Percentiles rank a stretch among this genome's conserved stretches.
Conservation (phyloP, 1,284 basidiomycete species). For the Sporisorium sorghi region DNA sequence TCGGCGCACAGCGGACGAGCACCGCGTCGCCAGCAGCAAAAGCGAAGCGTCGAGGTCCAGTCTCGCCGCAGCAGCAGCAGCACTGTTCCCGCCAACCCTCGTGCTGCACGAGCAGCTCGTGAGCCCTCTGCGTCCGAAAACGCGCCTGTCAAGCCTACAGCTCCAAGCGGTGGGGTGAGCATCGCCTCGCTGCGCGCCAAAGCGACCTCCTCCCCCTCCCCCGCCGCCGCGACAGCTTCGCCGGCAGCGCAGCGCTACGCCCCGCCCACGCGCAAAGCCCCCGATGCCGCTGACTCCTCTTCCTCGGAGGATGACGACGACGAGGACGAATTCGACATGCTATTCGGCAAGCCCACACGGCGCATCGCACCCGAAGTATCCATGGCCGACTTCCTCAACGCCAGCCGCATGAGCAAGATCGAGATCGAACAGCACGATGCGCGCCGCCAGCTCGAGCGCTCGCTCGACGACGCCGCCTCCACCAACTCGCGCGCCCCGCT, state of each 20-base stretch:
- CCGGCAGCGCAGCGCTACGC: constrained; percentile 38
- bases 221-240: not conserved
- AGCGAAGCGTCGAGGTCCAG: not conserved
- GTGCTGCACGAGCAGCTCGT: not conserved
- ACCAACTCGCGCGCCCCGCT: constrained; percentile 19
- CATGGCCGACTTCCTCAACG: constrained; percentile 47
- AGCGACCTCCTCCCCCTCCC: constrained; percentile 4
- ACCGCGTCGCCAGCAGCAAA: not conserved
- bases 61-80: too few species aligned
- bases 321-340: constrained; percentile 34
- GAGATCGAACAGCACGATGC: constrained; percentile 39
- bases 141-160: constrained; percentile 1
- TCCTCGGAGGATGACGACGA: too few species aligned
- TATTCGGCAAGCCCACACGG: constrained; percentile 2
- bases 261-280: constrained; percentile 6
- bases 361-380: constrained; percentile 26
- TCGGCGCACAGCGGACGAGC: constrained; percentile 1
- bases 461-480: constrained; percentile 3
- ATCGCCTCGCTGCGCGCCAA: constrained; percentile 43
- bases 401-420: constrained; percentile 39
- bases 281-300: not conserved
- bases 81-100: not conserved
- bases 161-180: constrained; percentile 30
- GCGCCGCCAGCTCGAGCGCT: constrained; percentile 18
- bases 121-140: not conserved